phyloP scores from a whole-genome alignment of 306 rosid genomes.

The Begonia fuchsioides region DNA sequence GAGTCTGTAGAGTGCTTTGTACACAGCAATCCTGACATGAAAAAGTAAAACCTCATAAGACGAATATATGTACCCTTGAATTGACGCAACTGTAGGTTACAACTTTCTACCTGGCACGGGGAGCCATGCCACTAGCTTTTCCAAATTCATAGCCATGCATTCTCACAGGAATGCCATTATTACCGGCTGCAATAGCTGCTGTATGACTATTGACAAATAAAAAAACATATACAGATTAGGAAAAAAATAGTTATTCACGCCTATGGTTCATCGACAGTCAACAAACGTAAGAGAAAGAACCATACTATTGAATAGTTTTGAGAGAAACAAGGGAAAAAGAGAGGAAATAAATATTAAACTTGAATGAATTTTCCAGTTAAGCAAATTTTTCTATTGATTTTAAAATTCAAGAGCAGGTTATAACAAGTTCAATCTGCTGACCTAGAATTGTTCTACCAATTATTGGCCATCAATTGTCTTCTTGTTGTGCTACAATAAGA shows the following conservation, averaged over 20 bases:
- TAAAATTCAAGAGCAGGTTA: too few relatives aligned
- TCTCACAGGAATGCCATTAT: constrained; percentile 94
- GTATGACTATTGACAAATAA: constrained; percentile 58
- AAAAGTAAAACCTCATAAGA: constrained; percentile 12
- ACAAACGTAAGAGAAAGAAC: constrained; percentile 1
- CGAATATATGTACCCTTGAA: constrained; percentile 16
- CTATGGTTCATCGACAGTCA: too few relatives aligned
- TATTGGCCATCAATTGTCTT: too few relatives aligned
- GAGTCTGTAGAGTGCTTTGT: constrained; percentile 89
- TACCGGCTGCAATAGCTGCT: constrained; percentile 97
- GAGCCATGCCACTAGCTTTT: constrained; percentile 99
- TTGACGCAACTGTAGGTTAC: constrained; percentile 5
- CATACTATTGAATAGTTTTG: too few relatives aligned
- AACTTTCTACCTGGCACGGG: constrained; percentile 87
- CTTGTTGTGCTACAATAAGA: too few relatives aligned
- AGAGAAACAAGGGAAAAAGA: not conserved
- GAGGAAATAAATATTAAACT: not conserved
- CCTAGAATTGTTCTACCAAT: too few relatives aligned
- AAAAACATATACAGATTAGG: constrained; percentile 3
- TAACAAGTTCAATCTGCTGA: too few relatives aligned
- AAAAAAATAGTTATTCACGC: not conserved
- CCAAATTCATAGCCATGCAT: constrained; percentile 95
- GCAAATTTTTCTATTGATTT: too few relatives aligned
- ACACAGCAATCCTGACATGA: constrained; percentile 84
- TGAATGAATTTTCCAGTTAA: too few relatives aligned